Percentiles rank a stretch among this genome's conserved stretches.
Conservation (phyloP, 371 early-diverging fungal species). For the Parasitella parasitica region DNA sequence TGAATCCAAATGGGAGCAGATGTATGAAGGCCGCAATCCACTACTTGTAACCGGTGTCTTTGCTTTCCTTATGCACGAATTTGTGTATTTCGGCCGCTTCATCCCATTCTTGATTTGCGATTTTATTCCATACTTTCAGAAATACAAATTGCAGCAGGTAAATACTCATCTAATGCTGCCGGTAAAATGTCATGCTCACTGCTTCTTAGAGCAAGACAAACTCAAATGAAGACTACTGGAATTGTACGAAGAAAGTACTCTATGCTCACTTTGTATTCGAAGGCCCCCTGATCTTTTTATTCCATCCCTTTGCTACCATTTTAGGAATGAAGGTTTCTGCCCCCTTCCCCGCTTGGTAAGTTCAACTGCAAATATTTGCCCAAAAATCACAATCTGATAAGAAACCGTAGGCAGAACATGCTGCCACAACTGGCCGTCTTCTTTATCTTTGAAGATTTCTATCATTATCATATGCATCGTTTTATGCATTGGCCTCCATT, state of each 20-base stretch:
- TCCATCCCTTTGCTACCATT: slow-evolving; percentile 81
- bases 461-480: slow-evolving; percentile 85
- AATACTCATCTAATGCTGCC: no score
- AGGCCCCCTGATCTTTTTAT: slow-evolving; percentile 84
- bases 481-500: slow-evolving; percentile 86
- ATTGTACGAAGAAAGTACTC: slow-evolving; percentile 74
- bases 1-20: slow-evolving; percentile 52
- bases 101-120: slow-evolving; percentile 76
- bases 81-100: slow-evolving; percentile 80
- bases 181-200: no score
- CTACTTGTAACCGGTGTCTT: slow-evolving; percentile 67
- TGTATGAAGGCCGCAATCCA: slow-evolving; percentile 76
- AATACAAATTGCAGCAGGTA: slow-evolving; percentile 85
- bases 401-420: slow-evolving; percentile 30
- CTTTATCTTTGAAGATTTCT: slow-evolving; percentile 85
- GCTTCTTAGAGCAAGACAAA: slow-evolving; percentile 68
- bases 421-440: slow-evolving; percentile 67
- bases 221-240: slow-evolving; percentile 70
- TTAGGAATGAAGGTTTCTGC: slow-evolving; percentile 85
- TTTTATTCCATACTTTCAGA: slow-evolving; percentile 68
- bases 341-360: slow-evolving; percentile 85
- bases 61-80: slow-evolving; percentile 73
- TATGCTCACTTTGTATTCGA: slow-evolving; percentile 77
- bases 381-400: neutral
- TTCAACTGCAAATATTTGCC: neutral